Base-by-base conservation (phyloP, 140 eudicot genomes). In the Stevia rebaudiana region DNA sequence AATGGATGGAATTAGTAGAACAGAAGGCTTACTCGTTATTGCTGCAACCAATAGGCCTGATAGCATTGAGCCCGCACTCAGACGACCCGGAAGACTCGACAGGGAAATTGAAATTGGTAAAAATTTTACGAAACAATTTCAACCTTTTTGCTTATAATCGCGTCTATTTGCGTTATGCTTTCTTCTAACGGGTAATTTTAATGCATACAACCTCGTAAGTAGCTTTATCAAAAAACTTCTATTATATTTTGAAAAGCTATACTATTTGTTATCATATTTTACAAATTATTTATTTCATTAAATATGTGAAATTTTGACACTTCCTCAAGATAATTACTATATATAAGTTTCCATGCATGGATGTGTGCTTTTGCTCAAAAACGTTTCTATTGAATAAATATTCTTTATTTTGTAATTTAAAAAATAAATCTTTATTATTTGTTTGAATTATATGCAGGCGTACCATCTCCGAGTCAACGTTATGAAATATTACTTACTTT, bases 51-150 rank as follows among this genome's bases (percentile, higher is more conserved):
- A 83, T 73, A 78, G 90, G 62, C 85, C 92, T 10, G 95, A 88
- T 69, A 78, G 90, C 70, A 80, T 94, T 67, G 95, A 94, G 68
- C 95, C 97, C 13, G 99, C 99, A 51, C 90, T 94, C 56, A 82
- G 99, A 75, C 94, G 99, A n/a, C 94, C 95, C 12, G 99, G 99
- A 46, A 81, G 99, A 75, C 81, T 94, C 56, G 99, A 83, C 65
- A 78, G 88, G 66, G 99, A 88, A 83, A 85, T 94, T 15, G 97
- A 94, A 73, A 86, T 94, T 49, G 97, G 99, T 86, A 70, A 37
- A 19, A 16, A 4, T 13, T 16, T 30, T 15, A n/a, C 1, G 41
- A 55, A 30, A 2, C 19, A 6, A 13, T 56, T 15, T 51, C n/a
- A 0, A 55, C 13, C 3, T 12, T 33, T 52, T 23, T 23, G 18